Evolutionary conservation across 306 rosid genomes (phyloP), one percentile per base, ranked within the genome.

Genomic region (Quillaja saponaria): DNA sequence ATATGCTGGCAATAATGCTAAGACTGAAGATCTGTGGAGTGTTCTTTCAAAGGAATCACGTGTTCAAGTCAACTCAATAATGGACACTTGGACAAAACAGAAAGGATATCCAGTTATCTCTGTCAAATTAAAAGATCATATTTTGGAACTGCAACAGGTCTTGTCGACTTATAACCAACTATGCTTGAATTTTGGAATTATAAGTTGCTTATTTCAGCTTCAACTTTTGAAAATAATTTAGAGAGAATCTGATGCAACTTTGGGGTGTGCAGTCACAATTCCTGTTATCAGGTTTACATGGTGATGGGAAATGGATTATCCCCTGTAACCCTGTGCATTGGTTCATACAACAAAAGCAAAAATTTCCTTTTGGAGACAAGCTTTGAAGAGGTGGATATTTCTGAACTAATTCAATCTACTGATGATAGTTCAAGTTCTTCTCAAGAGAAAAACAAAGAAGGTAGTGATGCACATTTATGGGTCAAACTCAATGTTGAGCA

Each of bases 71-170:
- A 66, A 78, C 63, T 45, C 63, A 53, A 73, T 80, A 80, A 83
- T 86, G 89, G 66, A 73, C 67, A 65, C 18, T 34, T 86, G 94
- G 89, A 86, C 85, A 68, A 86, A 78, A 75, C 18, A 77, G 49
- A 72, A 76, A 50, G 89, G 94, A 80, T 83, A 82, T 72, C 94
- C 94, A 37, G 74, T 83, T 46, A 67, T 86, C 39, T 67, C 63
- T 51, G 89, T 86, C 41, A 64, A 57, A 69, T 28, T 68, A 38
- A 76, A 61, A 14, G 82, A 66, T 42, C 41, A 52, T 44, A 55
- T 63, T 52, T 60, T 82, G 79, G 74, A 80, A 44, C 51, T 86
- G 55, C 74, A 86, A 76, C 84, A 82, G 92, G 88, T 85, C 61
- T 18, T 61, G 7, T 56, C 58, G 38, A 58, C 38, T 72, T 47